Conservation (phyloP, 2,329 filamentous ascomycete species). For the Gliomastix tumulicola region DNA sequence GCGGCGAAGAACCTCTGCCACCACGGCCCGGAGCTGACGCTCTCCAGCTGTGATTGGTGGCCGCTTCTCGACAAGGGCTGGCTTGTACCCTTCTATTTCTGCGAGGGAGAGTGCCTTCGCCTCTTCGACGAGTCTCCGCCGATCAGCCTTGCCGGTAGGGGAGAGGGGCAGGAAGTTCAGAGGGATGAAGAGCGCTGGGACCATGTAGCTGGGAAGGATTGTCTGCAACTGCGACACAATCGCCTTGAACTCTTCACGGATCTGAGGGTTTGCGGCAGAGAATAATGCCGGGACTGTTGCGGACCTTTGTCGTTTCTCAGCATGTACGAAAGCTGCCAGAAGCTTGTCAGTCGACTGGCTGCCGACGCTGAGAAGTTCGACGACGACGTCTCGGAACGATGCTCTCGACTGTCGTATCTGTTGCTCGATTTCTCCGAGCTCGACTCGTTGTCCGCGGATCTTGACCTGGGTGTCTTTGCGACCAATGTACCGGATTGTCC, state of each 20-base stretch:
- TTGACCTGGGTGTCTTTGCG: conserved; percentile 55
- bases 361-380: no score
- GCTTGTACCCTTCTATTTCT: no score
- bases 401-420: no score
- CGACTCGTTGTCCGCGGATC: conserved; percentile 43
- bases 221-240: conserved; percentile 1
- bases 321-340: no score
- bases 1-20: conserved; percentile 2
- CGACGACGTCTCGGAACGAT: no score
- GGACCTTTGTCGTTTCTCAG: no score
- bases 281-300: no score
- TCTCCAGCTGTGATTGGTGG: background rate
- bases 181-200: conserved; percentile 34
- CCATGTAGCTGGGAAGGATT: conserved; percentile 27
- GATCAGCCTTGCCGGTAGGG: conserved; percentile 26
- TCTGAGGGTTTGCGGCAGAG: no score
- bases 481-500: conserved; percentile 18
- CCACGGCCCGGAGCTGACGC: background rate
- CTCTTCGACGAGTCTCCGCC: background rate
- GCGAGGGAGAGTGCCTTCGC: no score
- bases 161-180: conserved; percentile 33
- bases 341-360: no score
- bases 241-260: no score
- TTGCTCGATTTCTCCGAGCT: conserved; percentile 19
- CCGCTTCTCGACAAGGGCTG: background rate